A percentile compares a stretch with the other conserved stretches of the same genome.
Conservation (phyloP, 345 rosid genomes). For the Trapa bicornis region DNA sequence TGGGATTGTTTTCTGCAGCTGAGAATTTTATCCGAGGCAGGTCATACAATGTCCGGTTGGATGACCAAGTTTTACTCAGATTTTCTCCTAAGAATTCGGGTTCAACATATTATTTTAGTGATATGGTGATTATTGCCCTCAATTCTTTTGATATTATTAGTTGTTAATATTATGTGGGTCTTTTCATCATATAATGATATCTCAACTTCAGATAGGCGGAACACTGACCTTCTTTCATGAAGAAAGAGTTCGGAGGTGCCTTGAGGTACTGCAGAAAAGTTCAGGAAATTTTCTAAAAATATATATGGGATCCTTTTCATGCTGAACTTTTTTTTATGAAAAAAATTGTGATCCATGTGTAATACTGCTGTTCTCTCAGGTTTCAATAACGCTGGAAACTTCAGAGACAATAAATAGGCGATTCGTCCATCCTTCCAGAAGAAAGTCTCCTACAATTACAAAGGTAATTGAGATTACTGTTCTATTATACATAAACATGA, state of each 20-base stretch:
- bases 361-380: constrained; percentile 28
- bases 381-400: constrained; percentile 72
- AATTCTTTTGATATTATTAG: constrained; percentile 2
- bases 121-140: constrained; percentile 37
- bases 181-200: constrained; percentile 11
- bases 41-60: constrained; percentile 96
- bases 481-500: neutral
- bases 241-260: constrained; percentile 80
- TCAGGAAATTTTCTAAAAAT: neutral
- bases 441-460: constrained; percentile 68
- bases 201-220: constrained; percentile 69
- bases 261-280: constrained; percentile 41
- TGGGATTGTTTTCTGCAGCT: constrained; percentile 54
- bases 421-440: constrained; percentile 77
- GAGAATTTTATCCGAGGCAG: constrained; percentile 92
- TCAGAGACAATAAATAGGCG: constrained; percentile 60
- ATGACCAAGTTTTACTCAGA: constrained; percentile 75
- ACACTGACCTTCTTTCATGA: constrained; percentile 91
- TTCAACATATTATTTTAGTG: constrained; percentile 89
- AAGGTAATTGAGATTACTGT: constrained; percentile 32
- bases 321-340: neutral
- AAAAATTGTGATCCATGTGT: neutral
- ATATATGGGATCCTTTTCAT: neutral
- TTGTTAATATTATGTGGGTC: neutral
- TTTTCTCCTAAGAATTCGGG: constrained; percentile 88